phyloP scores from a whole-genome alignment of 1,284 basidiomycete genomes.

The Tylopilus orsonianus region DNA sequence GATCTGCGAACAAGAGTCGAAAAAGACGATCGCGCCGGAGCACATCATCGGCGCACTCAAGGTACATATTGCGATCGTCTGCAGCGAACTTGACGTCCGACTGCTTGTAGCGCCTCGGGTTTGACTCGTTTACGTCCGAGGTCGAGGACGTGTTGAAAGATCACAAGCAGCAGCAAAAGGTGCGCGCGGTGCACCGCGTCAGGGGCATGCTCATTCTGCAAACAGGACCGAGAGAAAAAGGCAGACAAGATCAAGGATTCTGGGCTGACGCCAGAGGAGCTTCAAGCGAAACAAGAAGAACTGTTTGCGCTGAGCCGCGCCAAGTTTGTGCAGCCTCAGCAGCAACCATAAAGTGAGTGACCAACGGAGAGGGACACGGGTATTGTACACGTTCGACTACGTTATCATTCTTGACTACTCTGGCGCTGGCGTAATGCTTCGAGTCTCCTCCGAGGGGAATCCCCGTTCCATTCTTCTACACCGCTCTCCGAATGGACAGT shows the following conservation, averaged over 20 bases:
- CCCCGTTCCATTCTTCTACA: slow-evolving; percentile 67
- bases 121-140: slow-evolving; percentile 83
- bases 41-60: slow-evolving; percentile 93
- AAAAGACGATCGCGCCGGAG: slow-evolving; percentile 99
- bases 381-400: slow-evolving; percentile 32
- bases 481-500: slow-evolving; percentile 31
- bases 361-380: slow-evolving; percentile 2
- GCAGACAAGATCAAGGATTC: slow-evolving; percentile 87
- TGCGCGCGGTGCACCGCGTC: slow-evolving; percentile 34
- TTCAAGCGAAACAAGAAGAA: slow-evolving; percentile 84
- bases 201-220: slow-evolving; percentile 6
- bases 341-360: slow-evolving; percentile 19
- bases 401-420: slow-evolving; percentile 37
- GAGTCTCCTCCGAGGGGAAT: slow-evolving; percentile 56
- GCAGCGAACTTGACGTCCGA: slow-evolving; percentile 9
- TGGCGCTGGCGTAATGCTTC: slow-evolving; percentile 43
- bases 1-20: slow-evolving; percentile 97
- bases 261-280: slow-evolving; percentile 89
- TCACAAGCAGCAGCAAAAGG: slow-evolving; percentile 95
- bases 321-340: slow-evolving; percentile 56
- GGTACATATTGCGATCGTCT: slow-evolving; percentile 47
- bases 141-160: slow-evolving; percentile 92
- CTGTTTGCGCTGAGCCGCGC: slow-evolving; percentile 89
- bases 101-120: slow-evolving; percentile 73
- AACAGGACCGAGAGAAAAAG: slow-evolving; percentile 84